Percentiles rank a stretch among this genome's conserved stretches.
Evolutionary conservation across 805 yeast species (phyloP).

Genomic region (Priceomyces castillae): DNA sequence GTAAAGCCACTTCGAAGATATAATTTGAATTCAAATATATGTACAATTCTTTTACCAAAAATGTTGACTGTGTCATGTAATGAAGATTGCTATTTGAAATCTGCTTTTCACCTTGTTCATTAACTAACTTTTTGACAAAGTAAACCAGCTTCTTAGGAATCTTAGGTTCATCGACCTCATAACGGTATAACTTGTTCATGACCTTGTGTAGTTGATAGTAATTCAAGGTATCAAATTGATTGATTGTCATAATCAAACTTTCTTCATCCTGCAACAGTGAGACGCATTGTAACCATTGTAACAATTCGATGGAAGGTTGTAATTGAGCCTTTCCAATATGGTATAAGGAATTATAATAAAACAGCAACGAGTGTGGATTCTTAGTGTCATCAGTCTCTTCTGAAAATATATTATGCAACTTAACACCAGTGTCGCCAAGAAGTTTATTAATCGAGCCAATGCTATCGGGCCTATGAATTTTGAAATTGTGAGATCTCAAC

Average conservation of each 20-base stretch:
- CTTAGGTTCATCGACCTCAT: constrained; percentile 77
- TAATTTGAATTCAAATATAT: constrained; percentile 52
- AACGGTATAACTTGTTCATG: constrained; percentile 66
- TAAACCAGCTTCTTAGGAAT: constrained; percentile 43
- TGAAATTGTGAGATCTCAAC: constrained; percentile 69
- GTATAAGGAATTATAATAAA: constrained; percentile 63
- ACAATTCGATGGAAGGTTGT: constrained; percentile 68
- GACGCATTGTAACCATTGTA: constrained; percentile 90
- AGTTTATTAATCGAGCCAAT: constrained; percentile 28
- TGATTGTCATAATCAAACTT: constrained; percentile 51
- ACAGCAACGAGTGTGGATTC: constrained; percentile 50
- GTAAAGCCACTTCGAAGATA: constrained; percentile 60
- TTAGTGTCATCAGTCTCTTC: constrained; percentile 17
- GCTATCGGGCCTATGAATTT: constrained; percentile 32
- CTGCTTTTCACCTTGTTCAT: constrained; percentile 39
- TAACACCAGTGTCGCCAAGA: constrained; percentile 10
- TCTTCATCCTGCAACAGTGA: constrained; percentile 68
- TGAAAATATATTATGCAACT: constrained; percentile 22
- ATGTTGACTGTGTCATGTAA: constrained; percentile 40
- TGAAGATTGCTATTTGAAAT: constrained; percentile 24
- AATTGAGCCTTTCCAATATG: constrained; percentile 66
- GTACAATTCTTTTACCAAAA: constrained; percentile 39
- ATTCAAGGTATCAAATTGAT: constrained; percentile 55
- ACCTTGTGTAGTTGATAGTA: constrained; percentile 69
- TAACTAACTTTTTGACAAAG: constrained; percentile 28